Evolutionary conservation across 2,329 filamentous ascomycete species (phyloP).

Genomic region (Apiospora phragmitis): DNA sequence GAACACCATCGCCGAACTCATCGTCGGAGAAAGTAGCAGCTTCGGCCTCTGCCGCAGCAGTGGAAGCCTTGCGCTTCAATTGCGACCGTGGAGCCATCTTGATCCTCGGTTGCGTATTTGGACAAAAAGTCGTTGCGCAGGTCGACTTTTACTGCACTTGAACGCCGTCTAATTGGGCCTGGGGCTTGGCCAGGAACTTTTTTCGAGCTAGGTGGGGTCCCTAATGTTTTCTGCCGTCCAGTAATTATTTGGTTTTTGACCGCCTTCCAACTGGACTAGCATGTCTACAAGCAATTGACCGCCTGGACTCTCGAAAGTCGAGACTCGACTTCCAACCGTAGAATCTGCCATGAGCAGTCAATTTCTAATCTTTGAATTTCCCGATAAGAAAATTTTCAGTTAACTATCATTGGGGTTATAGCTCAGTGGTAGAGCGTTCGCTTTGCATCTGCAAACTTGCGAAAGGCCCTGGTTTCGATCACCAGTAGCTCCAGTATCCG

Average conservation of each 20-base stretch:
- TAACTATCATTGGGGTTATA: neutral
- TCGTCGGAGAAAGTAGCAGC: conserved; percentile 57
- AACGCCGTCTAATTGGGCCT: neutral
- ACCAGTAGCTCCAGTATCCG: conserved; percentile 3
- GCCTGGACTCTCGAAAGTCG: neutral
- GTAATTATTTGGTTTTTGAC: neutral
- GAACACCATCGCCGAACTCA: conserved; percentile 55
- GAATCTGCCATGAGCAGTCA: neutral
- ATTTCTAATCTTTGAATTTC: neutral
- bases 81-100: conserved; percentile 43
- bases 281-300: neutral
- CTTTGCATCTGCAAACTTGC: neutral
- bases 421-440: conserved; percentile 5
- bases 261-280: neutral
- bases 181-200: conserved; percentile 1
- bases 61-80: conserved; percentile 67
- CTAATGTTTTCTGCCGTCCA: neutral
- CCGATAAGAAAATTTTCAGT: neutral
- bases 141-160: conserved; percentile 6
- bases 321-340: neutral
- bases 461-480: conserved; percentile 5
- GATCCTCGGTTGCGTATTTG: neutral
- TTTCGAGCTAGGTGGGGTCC: neutral
- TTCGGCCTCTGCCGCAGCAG: conserved; percentile 49
- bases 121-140: conserved; percentile 5